A percentile compares a stretch with the other conserved stretches of the same genome.
phyloP scores from a whole-genome alignment of 2,329 filamentous ascomycete genomes.

The Pseudocercospora pini-densiflorae region DNA sequence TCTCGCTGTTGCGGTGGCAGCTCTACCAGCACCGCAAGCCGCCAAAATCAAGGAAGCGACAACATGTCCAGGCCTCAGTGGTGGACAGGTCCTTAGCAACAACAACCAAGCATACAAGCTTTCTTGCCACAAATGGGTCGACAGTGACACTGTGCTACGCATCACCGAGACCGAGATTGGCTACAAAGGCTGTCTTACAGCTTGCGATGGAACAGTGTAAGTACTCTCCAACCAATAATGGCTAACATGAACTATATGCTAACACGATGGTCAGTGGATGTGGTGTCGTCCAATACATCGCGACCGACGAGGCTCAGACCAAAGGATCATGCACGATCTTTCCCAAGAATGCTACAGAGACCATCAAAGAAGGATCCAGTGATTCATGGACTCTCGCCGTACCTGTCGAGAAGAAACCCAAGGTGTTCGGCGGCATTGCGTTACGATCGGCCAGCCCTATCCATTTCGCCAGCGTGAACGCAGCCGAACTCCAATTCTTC shows the following conservation, averaged over 20 bases:
- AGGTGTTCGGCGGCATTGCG: constrained; percentile 30
- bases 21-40: constrained; percentile 22
- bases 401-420: constrained; percentile 8
- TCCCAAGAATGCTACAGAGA: background rate
- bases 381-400: constrained; percentile 18
- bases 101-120: constrained; percentile 22
- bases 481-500: constrained; percentile 31
- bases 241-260: background rate
- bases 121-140: constrained; percentile 21
- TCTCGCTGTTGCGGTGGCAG: constrained; percentile 27
- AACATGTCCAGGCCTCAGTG: constrained; percentile 15
- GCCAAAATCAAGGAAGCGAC: constrained; percentile 18
- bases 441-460: constrained; percentile 32
- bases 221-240: background rate
- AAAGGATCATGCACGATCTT: constrained; percentile 22
- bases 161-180: constrained; percentile 20
- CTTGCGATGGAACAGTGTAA: constrained; percentile 22
- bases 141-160: constrained; percentile 18
- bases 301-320: constrained; percentile 14
- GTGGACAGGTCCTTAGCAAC: constrained; percentile 9
- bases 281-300: constrained; percentile 19
- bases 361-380: constrained; percentile 10
- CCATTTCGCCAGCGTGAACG: constrained; percentile 32
- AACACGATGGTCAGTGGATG: constrained; percentile 11
- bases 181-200: constrained; percentile 22